These are phyloP conservation scores for Acacia crassicarpa DNA, from an alignment of 306 rosid species.

Conservation along the genomic window DNA sequence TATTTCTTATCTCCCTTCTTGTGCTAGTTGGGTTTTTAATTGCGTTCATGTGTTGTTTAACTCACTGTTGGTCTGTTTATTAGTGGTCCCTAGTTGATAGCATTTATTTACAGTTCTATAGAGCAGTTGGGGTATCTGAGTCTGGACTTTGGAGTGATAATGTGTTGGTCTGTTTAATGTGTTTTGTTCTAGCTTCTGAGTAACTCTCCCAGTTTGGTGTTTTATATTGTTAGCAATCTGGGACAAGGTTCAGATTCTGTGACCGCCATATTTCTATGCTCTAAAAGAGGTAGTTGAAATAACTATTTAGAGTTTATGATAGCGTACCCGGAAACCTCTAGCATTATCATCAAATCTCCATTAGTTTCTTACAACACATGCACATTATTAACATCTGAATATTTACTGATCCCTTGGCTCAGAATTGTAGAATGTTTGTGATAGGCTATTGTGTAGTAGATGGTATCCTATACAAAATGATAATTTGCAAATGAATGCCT, in stretches of 20 bases:
- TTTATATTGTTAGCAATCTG: not conserved
- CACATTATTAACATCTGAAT: not conserved
- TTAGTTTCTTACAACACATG: not conserved
- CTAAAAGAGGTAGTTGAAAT: not conserved
- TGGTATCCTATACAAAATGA: not conserved
- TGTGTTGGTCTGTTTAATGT: too few species aligned
- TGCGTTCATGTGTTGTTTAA: not conserved
- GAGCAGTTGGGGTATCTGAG: not conserved
- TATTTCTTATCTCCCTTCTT: not conserved
- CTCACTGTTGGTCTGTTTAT: not conserved
- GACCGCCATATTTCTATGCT: not conserved
- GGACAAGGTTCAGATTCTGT: not conserved
- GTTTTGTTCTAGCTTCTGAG: conserved; percentile 1
- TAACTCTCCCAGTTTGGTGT: not conserved
- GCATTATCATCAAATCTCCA: not conserved
- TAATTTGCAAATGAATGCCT: not conserved
- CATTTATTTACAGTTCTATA: not conserved
- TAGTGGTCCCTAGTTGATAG: not conserved
- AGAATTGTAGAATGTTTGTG: conserved; percentile 1
- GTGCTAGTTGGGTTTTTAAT: not conserved
- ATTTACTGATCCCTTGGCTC: not conserved
- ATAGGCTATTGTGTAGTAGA: not conserved
- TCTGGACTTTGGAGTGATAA: not conserved
- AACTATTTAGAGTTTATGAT: not conserved
- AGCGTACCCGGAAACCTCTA: not conserved